Evolutionary conservation across 2,329 filamentous ascomycete genomes (phyloP).

Genomic region (Ophiocordyceps camponoti-floridani): DNA sequence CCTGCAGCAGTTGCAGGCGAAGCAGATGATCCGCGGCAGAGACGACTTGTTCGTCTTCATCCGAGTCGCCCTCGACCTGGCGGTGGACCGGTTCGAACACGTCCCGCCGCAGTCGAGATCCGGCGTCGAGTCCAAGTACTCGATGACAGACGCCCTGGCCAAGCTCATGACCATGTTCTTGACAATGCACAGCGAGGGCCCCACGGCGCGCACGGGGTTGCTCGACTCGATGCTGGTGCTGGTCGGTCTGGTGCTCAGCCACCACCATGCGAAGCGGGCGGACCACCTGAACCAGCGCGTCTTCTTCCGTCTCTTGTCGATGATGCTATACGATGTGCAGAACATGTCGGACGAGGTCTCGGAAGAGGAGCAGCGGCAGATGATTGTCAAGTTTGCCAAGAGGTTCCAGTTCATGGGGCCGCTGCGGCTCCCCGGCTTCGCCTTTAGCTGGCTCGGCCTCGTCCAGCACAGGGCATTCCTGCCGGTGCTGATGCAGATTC

Average conservation of each 20-base stretch:
- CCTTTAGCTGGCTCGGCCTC: constrained; percentile 69
- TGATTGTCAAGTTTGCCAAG: constrained; percentile 54
- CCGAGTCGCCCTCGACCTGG: constrained; percentile 62
- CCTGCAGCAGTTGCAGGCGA: constrained; percentile 64
- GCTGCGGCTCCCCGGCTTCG: constrained; percentile 59
- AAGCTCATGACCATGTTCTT: constrained; percentile 65
- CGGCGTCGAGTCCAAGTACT: constrained; percentile 31
- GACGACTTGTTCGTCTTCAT: constrained; percentile 70
- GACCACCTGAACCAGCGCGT: constrained; percentile 75
- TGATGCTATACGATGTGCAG: constrained; percentile 61
- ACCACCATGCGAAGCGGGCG: constrained; percentile 65
- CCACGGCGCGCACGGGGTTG: constrained; percentile 48
- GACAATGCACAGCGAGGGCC: constrained; percentile 47
- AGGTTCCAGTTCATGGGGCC: constrained; percentile 62
- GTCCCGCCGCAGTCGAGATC: constrained; percentile 39
- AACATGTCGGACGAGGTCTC: constrained; percentile 36
- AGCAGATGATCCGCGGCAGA: constrained; percentile 51
- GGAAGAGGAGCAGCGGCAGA: constrained; percentile 45
- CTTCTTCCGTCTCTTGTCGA: constrained; percentile 78
- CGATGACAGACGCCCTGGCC: constrained; percentile 61
- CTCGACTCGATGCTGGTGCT: constrained; percentile 64
- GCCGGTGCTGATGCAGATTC: constrained; percentile 53
- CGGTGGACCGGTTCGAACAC: constrained; percentile 62
- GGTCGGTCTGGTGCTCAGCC: constrained; percentile 64
- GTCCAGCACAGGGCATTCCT: constrained; percentile 75